Base-by-base conservation (phyloP, 116 monocot species). In the Iris pallida region DNA sequence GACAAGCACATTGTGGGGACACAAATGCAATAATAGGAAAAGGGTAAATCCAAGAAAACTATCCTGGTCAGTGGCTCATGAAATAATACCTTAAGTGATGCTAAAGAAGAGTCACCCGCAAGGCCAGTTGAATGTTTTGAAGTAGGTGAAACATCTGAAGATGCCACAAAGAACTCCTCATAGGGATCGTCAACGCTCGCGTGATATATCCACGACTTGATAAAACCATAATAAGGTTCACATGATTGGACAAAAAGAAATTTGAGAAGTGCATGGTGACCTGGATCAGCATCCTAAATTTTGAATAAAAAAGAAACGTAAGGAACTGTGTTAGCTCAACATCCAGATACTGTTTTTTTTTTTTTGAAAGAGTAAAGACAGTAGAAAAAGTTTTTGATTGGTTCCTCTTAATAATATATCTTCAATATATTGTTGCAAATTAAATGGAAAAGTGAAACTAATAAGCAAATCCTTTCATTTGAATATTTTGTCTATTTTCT, bases 121-220 rank as follows among this genome's bases (percentile, higher is more conserved):
- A 57, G 58, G 12, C 52, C 45, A 68, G 9, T 41, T 71, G 59
- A 12, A 68, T 19, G 16, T 51, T 67, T 68, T 16, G 49, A 71
- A 57, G 48, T 59, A 57, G 53, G 61, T 20, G 42, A 59, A 19
- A 40, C 16, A 72, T 85, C 65, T 55, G 69, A 61, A 52, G 63
- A 49, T 53, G 64, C 71, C 51, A 93, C 76, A 75, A 87, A 66
- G 79, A 98, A 93, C 64, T 92, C 97, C 44, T 72, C 70, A 75
- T 83, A 83, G 59, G 90, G 93, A 78, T 98, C 97, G 64, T 84
- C 76, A 78, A 81, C 64, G 57, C 61, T 79, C 51, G 88, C 97
- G 68, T 66, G 80, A 73, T 83, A 98, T 68, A 98, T 90, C 98
- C 98, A 98, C 49, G 78, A 90, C 30, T 83, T 87, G 66, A 98